These are phyloP conservation scores for Coemansia sp. DNA, from an alignment of 192 early-diverging fungal genomes.

Conservation along the genomic window DNA sequence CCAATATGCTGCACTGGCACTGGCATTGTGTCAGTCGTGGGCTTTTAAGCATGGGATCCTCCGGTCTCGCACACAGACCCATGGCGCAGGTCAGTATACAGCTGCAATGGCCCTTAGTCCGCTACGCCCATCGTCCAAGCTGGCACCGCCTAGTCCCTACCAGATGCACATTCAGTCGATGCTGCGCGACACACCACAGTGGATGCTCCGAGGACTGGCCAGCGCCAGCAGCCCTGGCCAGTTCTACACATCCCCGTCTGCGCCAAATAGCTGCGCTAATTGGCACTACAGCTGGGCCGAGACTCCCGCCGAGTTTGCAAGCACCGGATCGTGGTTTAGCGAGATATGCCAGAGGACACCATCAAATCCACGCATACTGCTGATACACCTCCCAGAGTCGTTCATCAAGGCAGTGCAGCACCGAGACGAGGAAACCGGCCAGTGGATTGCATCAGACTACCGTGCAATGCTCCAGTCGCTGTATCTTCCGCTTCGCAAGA, in stretches of 20 bases:
- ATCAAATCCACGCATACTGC: slow-evolving; percentile 27
- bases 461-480: slow-evolving; percentile 41
- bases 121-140: slow-evolving; percentile 18
- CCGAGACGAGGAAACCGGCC: slow-evolving; percentile 20
- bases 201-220: slow-evolving; percentile 47
- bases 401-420: slow-evolving; percentile 23
- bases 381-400: slow-evolving; percentile 46
- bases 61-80: slow-evolving; percentile 27
- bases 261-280: slow-evolving; percentile 9
- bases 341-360: slow-evolving; percentile 1
- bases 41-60: slow-evolving; percentile 29
- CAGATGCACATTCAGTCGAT: slow-evolving; percentile 16
- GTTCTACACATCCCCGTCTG: slow-evolving; percentile 28
- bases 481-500: slow-evolving; percentile 28
- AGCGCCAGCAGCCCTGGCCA: slow-evolving; percentile 24
- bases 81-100: slow-evolving; percentile 25
- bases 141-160: slow-evolving; percentile 24
- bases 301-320: slow-evolving; percentile 35
- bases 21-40: slow-evolving; percentile 45
- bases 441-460: slow-evolving; percentile 30
- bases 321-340: slow-evolving; percentile 39
- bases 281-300: slow-evolving; percentile 53
- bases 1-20: slow-evolving; percentile 36
- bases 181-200: slow-evolving; percentile 30
- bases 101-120: slow-evolving; percentile 20